Conservation (phyloP, 306 rosid genomes). For the Quercus berberidifolia region DNA sequence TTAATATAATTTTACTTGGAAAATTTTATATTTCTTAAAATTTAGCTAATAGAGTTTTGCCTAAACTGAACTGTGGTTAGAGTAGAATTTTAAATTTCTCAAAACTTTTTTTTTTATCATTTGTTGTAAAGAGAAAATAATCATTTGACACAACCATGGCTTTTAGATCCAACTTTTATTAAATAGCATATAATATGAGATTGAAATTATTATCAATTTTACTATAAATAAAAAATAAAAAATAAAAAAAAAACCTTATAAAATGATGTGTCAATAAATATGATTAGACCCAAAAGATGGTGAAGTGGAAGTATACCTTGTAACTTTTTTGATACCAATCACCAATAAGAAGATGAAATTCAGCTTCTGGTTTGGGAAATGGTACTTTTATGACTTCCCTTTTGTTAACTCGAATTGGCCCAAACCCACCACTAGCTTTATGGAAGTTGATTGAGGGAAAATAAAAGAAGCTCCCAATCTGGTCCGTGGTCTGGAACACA, state of each 20-base stretch:
- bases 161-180: too few relatives aligned
- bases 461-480: constrained; percentile 81
- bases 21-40: too few relatives aligned
- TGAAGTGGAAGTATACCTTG: constrained; percentile 4
- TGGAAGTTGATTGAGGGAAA: constrained; percentile 75
- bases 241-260: neutral
- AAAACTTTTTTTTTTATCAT: accelerated
- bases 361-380: constrained; percentile 70
- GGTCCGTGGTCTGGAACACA: constrained; percentile 68
- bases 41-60: too few relatives aligned
- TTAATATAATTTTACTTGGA: too few relatives aligned
- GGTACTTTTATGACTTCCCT: constrained; percentile 56
- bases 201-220: too few relatives aligned
- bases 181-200: accelerated
- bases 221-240: too few relatives aligned
- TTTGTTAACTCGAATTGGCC: constrained; percentile 62
- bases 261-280: too few relatives aligned
- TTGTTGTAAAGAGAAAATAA: accelerated
- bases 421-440: constrained; percentile 80
- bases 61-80: too few relatives aligned
- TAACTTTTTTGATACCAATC: constrained; percentile 66
- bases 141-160: accelerated
- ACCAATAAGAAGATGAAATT: constrained; percentile 73
- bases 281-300: too few relatives aligned
- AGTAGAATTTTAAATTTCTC: too few relatives aligned